phyloP scores from a whole-genome alignment of 371 early-diverging fungal species.

The Apophysomyces sp. region DNA sequence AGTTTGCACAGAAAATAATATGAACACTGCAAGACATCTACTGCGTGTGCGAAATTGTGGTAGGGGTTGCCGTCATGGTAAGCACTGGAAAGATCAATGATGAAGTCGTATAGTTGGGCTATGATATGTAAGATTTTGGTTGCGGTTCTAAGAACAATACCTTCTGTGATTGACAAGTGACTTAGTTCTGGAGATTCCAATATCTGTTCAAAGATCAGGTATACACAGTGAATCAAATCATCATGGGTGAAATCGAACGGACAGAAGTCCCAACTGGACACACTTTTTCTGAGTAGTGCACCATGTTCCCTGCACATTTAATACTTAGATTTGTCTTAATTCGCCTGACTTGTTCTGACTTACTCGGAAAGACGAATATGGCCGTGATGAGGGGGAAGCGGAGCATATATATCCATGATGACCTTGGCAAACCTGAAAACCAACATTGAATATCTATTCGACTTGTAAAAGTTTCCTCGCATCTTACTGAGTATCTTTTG shows the following conservation, averaged over 20 bases:
- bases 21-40: conserved; percentile 82
- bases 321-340: neutral
- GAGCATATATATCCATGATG: conserved; percentile 11
- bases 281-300: conserved; percentile 26
- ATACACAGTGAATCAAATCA: conserved; percentile 65
- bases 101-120: conserved; percentile 60
- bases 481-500: conserved; percentile 21
- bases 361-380: neutral
- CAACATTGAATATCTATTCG: too few relatives aligned
- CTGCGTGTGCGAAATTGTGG: conserved; percentile 85
- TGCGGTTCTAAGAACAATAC: conserved; percentile 24
- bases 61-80: conserved; percentile 76
- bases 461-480: too few relatives aligned
- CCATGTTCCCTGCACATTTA: neutral
- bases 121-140: conserved; percentile 14
- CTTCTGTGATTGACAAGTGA: conserved; percentile 50
- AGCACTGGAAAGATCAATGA: conserved; percentile 56
- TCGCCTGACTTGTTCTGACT: neutral
- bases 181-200: conserved; percentile 57
- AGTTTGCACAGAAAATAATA: conserved; percentile 70
- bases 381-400: neutral
- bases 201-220: conserved; percentile 63
- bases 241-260: conserved; percentile 62
- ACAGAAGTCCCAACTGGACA: conserved; percentile 68
- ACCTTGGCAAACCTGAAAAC: conserved; percentile 14